phyloP scores from a whole-genome alignment of 2,329 filamentous ascomycete genomes.

The Trichoderma brevicompactum region DNA sequence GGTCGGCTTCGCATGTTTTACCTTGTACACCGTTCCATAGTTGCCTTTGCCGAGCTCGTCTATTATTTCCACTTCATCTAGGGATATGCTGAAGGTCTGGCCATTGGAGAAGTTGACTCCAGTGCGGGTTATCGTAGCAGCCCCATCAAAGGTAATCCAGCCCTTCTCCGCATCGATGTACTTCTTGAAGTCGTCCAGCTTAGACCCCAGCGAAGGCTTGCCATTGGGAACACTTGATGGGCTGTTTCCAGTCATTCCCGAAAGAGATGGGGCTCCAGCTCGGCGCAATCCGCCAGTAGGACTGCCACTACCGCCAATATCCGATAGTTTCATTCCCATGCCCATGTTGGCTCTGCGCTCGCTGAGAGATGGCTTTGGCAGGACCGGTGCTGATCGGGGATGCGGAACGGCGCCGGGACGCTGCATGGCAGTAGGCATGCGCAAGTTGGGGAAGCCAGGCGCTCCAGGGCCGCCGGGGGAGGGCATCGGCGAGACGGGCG shows the following conservation, averaged over 20 bases:
- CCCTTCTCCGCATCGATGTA: slow-evolving; percentile 92
- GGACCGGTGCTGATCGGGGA: slow-evolving; percentile 57
- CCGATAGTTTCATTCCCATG: slow-evolving; percentile 61
- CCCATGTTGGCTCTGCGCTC: slow-evolving; percentile 62
- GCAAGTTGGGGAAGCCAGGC: slow-evolving; percentile 52
- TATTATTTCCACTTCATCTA: slow-evolving; percentile 92
- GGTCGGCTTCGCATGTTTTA: slow-evolving; percentile 75
- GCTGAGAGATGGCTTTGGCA: slow-evolving; percentile 64
- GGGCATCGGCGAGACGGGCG: slow-evolving; percentile 40
- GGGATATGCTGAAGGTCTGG: slow-evolving; percentile 86
- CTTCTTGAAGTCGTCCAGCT: slow-evolving; percentile 67
- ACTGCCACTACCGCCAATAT: slow-evolving; percentile 46
- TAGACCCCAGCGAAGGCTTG: slow-evolving; percentile 49
- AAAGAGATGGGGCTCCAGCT: slow-evolving; percentile 49
- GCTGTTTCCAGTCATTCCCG: slow-evolving; percentile 44
- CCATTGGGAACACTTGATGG: slow-evolving; percentile 23
- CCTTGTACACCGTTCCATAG: slow-evolving; percentile 97
- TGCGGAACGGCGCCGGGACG: slow-evolving; percentile 56
- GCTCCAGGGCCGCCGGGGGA: slow-evolving; percentile 43
- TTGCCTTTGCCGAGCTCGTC: slow-evolving; percentile 97
- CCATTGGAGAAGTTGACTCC: slow-evolving; percentile 94
- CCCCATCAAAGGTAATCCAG: slow-evolving; percentile 89
- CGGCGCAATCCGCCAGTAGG: slow-evolving; percentile 37
- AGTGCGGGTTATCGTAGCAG: slow-evolving; percentile 83
- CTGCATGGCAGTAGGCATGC: slow-evolving; percentile 47